Base-by-base conservation (phyloP, 164 flowering plant genomes). In the Euptelea pleiosperma region DNA sequence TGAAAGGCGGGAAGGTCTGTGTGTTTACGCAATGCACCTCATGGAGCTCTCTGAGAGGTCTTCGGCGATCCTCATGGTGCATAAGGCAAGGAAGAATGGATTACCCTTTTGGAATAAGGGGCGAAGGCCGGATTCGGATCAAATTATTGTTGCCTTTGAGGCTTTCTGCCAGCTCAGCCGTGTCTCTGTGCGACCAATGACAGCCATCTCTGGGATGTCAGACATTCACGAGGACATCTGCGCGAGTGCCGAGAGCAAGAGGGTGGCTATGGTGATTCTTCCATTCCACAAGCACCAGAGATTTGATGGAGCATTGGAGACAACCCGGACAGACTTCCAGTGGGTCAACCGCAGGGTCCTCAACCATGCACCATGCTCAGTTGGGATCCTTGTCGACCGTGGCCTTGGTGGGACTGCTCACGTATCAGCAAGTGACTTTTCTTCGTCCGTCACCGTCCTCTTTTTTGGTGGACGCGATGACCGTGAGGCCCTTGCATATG, bases 21-120 rank as follows among this genome's bases (percentile, higher is more conserved):
- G 64, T 40, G 77, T 86, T 2, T 81, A 82, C 42, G 84, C 81
- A 0, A 60, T 86, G 90, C 94, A 86, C 73, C 82, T 84, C 25
- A 81, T 74, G 81, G 94, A 86, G 77, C 85, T 84, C 6, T 75
- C 90, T 0, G 96, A 88, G 67, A 76, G 96, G 55, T 52, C 96
- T 1, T 88, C 96, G 0, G 84, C 92, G 6, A 83, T 85, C 15
- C 65, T 70, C 25, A 88, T 83, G 86, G 89, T 80, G 22, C 84
- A 85, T 63, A 82, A 80, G 70, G 86, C 83, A 9, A 62, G 85
- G 19, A 77, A 57, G 29, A 84, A 86, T 52, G 96, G 96, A 0
- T 58, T 82, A 2, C 96, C 96, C 33, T 82, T 83, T 57, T 83
- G 86, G 84, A 82, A 81, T 45, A 80, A 77, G 65, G 47, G 45